phyloP scores from a whole-genome alignment of 768 basidiomycete genomes.

The Sistotremastrum suecicum region DNA sequence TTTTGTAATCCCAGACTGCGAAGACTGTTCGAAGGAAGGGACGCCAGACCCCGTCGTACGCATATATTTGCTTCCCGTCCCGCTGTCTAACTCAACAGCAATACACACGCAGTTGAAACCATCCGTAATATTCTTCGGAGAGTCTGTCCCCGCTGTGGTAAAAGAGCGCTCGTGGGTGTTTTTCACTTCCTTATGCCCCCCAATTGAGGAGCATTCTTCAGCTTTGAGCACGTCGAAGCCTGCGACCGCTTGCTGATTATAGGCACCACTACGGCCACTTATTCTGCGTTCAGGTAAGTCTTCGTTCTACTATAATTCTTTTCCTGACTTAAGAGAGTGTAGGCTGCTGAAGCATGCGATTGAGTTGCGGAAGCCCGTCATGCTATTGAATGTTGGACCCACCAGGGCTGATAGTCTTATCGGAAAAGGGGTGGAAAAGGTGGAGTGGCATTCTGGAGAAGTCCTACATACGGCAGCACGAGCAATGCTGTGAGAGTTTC shows the following conservation, averaged over 20 bases:
- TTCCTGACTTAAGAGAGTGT: background rate
- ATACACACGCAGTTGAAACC: slow-evolving; percentile 50
- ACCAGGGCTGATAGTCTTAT: slow-evolving; percentile 54
- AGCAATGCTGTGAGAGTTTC: slow-evolving; percentile 7
- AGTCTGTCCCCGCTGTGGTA: slow-evolving; percentile 55
- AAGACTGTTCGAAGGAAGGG: slow-evolving; percentile 44
- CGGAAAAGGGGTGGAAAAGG: slow-evolving; percentile 19
- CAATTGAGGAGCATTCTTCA: slow-evolving; percentile 18
- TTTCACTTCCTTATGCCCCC: background rate
- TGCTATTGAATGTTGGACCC: slow-evolving; percentile 80
- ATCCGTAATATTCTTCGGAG: slow-evolving; percentile 79
- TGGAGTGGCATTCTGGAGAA: slow-evolving; percentile 25
- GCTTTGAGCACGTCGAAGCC: slow-evolving; percentile 41
- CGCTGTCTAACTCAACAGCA: background rate
- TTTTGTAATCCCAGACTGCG: slow-evolving; percentile 72
- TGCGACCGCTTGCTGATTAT: slow-evolving; percentile 63
- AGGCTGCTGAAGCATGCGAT: slow-evolving; percentile 74
- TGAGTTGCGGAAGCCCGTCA: slow-evolving; percentile 58
- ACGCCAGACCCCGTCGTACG: slow-evolving; percentile 47
- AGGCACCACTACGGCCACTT: slow-evolving; percentile 88
- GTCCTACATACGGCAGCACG: slow-evolving; percentile 17
- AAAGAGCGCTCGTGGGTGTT: slow-evolving; percentile 57
- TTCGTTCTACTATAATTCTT: background rate
- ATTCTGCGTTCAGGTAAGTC: slow-evolving; percentile 71
- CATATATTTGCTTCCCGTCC: background rate